Conservation (phyloP, 2,329 filamentous ascomycete genomes). For the Paracoccidioides brasiliensis region DNA sequence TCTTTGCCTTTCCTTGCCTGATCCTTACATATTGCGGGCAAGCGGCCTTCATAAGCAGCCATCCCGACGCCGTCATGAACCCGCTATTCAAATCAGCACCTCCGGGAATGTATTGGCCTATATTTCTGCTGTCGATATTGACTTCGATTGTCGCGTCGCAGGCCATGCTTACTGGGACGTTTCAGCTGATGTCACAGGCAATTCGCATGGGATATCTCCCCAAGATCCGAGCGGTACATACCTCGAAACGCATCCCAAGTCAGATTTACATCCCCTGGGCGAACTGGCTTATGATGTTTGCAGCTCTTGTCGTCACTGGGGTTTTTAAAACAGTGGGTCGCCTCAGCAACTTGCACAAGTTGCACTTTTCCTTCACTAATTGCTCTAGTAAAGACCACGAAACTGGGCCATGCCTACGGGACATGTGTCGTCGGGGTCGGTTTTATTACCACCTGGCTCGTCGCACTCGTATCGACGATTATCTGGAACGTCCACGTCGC, state of each 20-base stretch:
- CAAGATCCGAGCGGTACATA: conserved; percentile 60
- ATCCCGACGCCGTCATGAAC: conserved; percentile 51
- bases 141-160: conserved; percentile 65
- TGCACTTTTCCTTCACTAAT: neutral
- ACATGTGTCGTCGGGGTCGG: conserved; percentile 71
- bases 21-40: conserved; percentile 53
- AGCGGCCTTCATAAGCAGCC: conserved; percentile 54
- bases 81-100: conserved; percentile 63
- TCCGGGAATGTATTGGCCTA: conserved; percentile 54
- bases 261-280: conserved; percentile 64
- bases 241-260: conserved; percentile 55
- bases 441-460: conserved; percentile 64
- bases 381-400: conserved; percentile 40
- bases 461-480: conserved; percentile 56
- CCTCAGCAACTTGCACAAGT: neutral
- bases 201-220: conserved; percentile 65
- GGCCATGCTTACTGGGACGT: conserved; percentile 64
- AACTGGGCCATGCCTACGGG: conserved; percentile 61
- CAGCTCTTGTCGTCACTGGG: conserved; percentile 59
- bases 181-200: conserved; percentile 57
- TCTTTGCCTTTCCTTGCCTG: conserved; percentile 54
- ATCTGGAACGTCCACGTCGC: conserved; percentile 54
- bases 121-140: conserved; percentile 53
- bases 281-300: conserved; percentile 67
- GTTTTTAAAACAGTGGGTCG: conserved; percentile 50